These are phyloP conservation scores for Suillus ampliporus DNA, from an alignment of 768 basidiomycete species.

Conservation along the genomic window DNA sequence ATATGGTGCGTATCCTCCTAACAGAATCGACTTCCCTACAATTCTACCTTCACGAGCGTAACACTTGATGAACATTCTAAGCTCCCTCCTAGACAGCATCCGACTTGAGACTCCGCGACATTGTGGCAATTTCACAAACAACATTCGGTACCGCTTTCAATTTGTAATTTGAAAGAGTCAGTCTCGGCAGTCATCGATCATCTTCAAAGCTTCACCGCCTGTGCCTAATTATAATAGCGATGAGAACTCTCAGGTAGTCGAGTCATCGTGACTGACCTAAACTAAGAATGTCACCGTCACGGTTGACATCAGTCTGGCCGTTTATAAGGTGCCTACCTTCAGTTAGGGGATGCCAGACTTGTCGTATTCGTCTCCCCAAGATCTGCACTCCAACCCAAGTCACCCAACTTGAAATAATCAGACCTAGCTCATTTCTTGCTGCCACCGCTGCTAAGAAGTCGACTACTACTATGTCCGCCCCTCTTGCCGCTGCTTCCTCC, in stretches of 20 bases:
- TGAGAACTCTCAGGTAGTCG: not conserved
- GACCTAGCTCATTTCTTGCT: not conserved
- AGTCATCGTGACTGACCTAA: not conserved
- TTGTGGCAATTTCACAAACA: not conserved
- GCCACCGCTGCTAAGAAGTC: constrained; percentile 5
- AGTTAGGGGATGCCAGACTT: not conserved
- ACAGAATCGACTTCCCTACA: too few relatives aligned
- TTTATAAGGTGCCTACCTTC: not conserved
- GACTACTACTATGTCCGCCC: constrained; percentile 3
- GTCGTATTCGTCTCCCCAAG: not conserved
- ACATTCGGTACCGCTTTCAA: not conserved
- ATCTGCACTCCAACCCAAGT: not conserved
- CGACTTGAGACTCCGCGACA: not conserved
- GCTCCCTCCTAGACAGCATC: too few relatives aligned
- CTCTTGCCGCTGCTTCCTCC: constrained; percentile 30
- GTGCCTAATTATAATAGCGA: too few relatives aligned
- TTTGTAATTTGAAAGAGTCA: not conserved
- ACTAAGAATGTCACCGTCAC: not conserved
- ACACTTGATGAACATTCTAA: too few relatives aligned
- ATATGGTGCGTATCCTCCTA: too few relatives aligned
- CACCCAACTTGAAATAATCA: too few relatives aligned
- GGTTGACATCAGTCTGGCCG: not conserved
- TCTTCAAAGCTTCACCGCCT: not conserved
- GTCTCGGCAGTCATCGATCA: not conserved
- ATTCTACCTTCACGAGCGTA: too few relatives aligned